Conservation (phyloP, 2,329 filamentous ascomycete species). For the Phaeosphaeria sp. region DNA sequence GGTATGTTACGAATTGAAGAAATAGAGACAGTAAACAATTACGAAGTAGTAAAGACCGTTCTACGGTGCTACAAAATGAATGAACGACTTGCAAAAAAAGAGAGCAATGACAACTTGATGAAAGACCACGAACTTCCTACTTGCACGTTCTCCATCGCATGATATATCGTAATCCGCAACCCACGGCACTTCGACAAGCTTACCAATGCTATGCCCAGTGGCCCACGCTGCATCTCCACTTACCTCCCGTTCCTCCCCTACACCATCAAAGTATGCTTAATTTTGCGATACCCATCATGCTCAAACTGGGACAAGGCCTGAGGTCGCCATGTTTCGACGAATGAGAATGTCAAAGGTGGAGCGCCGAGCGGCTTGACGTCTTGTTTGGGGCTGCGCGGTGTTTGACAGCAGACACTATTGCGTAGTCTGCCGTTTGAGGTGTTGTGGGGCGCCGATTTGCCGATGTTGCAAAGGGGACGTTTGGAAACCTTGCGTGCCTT, state of each 20-base stretch:
- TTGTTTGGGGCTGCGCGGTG: background rate
- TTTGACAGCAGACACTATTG: constrained; percentile 18
- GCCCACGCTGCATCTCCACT: background rate
- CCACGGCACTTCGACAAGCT: background rate
- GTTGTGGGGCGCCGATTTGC: constrained; percentile 27
- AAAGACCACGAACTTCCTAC: background rate
- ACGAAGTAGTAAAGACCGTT: constrained; percentile 29
- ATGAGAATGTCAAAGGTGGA: constrained; percentile 9
- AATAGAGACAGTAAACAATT: constrained; percentile 5
- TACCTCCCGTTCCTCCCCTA: background rate
- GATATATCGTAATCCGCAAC: constrained; percentile 1
- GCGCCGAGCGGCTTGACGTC: constrained; percentile 9
- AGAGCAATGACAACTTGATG: background rate
- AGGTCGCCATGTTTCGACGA: constrained; percentile 8
- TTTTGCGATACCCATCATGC: constrained; percentile 8
- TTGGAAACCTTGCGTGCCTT: constrained; percentile 37
- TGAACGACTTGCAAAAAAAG: constrained; percentile 16
- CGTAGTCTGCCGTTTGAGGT: constrained; percentile 31
- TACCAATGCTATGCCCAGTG: background rate
- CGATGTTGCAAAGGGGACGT: constrained; percentile 17
- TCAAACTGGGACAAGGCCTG: constrained; percentile 22
- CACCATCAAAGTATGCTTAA: constrained; percentile 1
- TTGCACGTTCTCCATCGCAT: background rate
- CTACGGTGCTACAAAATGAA: constrained; percentile 28
- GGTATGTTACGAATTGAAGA: constrained; percentile 14